phyloP scores from a whole-genome alignment of 2,329 filamentous ascomycete genomes.

The Scedosporium dehoogii region DNA sequence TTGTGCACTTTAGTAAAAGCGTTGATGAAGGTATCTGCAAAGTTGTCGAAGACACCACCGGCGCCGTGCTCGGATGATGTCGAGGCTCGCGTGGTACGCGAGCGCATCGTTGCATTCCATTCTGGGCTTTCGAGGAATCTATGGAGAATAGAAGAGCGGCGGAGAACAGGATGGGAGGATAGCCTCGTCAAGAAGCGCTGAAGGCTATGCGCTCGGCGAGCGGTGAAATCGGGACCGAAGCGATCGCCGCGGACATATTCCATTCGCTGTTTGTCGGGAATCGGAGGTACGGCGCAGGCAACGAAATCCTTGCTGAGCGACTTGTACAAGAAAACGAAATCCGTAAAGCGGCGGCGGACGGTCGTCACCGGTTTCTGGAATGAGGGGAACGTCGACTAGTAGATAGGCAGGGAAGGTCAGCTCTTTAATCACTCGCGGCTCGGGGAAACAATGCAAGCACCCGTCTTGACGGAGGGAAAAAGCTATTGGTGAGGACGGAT shows the following conservation, averaged over 20 bases:
- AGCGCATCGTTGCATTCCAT: conserved; percentile 94
- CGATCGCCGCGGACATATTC: conserved; percentile 95
- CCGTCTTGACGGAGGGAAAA: neutral
- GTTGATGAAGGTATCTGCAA: conserved; percentile 94
- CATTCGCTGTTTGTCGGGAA: conserved; percentile 99
- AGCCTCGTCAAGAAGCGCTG: conserved; percentile 84
- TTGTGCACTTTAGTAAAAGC: conserved; percentile 96
- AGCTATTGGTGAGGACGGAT: neutral
- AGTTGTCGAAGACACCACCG: conserved; percentile 80
- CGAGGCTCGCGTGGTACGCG: conserved; percentile 57
- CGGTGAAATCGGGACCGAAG: conserved; percentile 87
- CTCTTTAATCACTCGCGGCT: neutral
- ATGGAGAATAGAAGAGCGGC: conserved; percentile 71
- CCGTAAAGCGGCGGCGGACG: conserved; percentile 87
- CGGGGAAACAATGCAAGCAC: neutral
- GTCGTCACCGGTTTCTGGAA: conserved; percentile 74
- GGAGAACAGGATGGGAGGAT: conserved; percentile 78
- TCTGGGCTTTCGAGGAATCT: conserved; percentile 87
- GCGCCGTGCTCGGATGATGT: conserved; percentile 33
- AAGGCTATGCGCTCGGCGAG: conserved; percentile 77
- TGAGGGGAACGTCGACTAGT: conserved; percentile 82
- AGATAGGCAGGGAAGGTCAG: neutral
- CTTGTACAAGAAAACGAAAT: conserved; percentile 96
- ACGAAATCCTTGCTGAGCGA: conserved; percentile 79
- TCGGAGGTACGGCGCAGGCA: conserved; percentile 82